Percentiles rank a stretch among this genome's conserved stretches.
These are phyloP conservation scores for Cryptosporidium felis DNA, from an alignment of 169 alveolate genomes.

Conservation along the genomic window DNA sequence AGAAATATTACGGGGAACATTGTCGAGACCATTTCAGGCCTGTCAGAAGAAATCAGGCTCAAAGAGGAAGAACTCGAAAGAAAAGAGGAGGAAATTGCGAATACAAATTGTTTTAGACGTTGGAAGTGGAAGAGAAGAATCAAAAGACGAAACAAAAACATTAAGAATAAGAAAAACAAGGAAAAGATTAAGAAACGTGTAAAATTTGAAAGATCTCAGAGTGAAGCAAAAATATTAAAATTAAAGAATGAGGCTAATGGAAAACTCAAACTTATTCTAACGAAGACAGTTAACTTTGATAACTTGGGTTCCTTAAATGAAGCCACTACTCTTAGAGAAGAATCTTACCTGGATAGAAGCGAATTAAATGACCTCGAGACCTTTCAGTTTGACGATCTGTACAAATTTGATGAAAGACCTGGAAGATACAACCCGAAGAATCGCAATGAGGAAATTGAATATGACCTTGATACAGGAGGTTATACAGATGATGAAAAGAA, in stretches of 20 bases:
- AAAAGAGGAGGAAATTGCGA: conserved; percentile 34
- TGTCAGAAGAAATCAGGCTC: conserved; percentile 16
- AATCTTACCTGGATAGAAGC: background rate
- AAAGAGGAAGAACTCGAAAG: conserved; percentile 20
- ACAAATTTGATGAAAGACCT: conserved; percentile 27
- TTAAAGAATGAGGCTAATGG: conserved; percentile 25
- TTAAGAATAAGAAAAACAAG: background rate
- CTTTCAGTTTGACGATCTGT: conserved; percentile 60
- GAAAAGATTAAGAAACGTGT: background rate
- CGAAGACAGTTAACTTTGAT: background rate
- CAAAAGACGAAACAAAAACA: conserved; percentile 27
- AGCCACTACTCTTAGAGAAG: background rate
- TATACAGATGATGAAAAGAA: conserved; percentile 11
- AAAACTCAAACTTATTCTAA: background rate
- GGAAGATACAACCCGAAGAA: conserved; percentile 31
- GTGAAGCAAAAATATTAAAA: background rate
- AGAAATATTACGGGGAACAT: conserved; percentile 38
- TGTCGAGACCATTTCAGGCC: background rate
- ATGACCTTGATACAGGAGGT: conserved; percentile 66
- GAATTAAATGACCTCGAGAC: conserved; percentile 23
- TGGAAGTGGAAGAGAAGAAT: conserved; percentile 56
- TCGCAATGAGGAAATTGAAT: background rate
- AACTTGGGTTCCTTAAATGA: background rate
- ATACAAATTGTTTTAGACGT: conserved; percentile 62
- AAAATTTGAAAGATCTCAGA: background rate